These are phyloP conservation scores for Mycosphaerella arachidis DNA, from an alignment of 2,329 filamentous ascomycete genomes.

Conservation along the genomic window DNA sequence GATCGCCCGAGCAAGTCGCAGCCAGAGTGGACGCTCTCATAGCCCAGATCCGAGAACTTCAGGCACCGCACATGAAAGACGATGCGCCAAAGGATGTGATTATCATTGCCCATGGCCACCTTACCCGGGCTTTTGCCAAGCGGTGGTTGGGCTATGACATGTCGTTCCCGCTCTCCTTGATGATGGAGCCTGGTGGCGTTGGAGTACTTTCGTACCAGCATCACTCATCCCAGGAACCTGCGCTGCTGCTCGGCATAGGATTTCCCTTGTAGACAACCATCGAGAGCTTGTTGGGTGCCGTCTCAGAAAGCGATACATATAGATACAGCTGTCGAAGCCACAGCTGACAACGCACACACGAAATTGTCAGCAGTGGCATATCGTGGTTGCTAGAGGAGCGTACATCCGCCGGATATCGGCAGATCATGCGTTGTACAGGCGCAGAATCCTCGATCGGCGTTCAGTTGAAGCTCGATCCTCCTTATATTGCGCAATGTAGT, in stretches of 20 bases:
- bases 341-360: background rate
- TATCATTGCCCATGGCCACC: constrained; percentile 82
- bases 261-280: constrained; percentile 43
- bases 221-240: constrained; percentile 70
- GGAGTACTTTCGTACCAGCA: constrained; percentile 82
- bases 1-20: constrained; percentile 65
- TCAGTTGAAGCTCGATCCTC: background rate
- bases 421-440: background rate
- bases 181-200: constrained; percentile 80
- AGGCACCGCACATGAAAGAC: constrained; percentile 42
- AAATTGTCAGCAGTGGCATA: background rate
- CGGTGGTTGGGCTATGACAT: constrained; percentile 69
- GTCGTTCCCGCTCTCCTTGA: constrained; percentile 63
- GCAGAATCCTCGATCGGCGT: background rate
- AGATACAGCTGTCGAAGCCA: background rate
- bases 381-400: background rate
- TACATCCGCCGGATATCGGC: background rate
- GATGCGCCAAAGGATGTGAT: constrained; percentile 58
- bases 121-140: constrained; percentile 78
- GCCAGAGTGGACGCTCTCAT: constrained; percentile 69
- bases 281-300: background rate
- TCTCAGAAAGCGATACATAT: background rate
- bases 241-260: constrained; percentile 70
- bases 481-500: background rate
- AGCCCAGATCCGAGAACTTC: constrained; percentile 62